Percentiles rank a stretch among this genome's conserved stretches.
Conservation (phyloP, 495 filamentous ascomycete species). For the Penicillium nucicola region DNA sequence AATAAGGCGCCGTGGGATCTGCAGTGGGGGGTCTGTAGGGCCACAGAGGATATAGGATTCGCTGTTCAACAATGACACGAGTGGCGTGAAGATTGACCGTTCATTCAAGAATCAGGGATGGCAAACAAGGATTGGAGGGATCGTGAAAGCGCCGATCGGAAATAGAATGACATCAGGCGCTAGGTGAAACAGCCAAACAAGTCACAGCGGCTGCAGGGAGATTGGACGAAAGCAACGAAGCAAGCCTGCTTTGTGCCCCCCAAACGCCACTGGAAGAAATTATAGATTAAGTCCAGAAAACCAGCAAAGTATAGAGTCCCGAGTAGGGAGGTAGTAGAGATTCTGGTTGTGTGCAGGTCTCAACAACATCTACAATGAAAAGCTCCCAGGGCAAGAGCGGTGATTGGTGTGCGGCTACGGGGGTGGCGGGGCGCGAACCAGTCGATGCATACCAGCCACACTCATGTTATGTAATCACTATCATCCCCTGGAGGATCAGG, state of each 20-base stretch:
- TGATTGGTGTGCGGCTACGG: neutral
- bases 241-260: neutral
- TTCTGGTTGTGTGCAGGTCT: too few relatives aligned
- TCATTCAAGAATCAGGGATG: constrained; percentile 10
- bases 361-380: neutral
- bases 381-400: constrained; percentile 3
- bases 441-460: neutral
- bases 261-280: neutral
- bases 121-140: constrained; percentile 21
- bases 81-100: constrained; percentile 20
- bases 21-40: constrained; percentile 8
- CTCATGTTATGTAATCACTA: neutral
- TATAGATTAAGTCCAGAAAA: too few relatives aligned
- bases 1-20: constrained; percentile 13
- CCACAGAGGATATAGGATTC: constrained; percentile 1
- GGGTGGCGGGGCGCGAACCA: neutral
- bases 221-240: constrained; percentile 4
- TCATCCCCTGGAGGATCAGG: too few relatives aligned
- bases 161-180: constrained; percentile 44
- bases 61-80: constrained; percentile 20
- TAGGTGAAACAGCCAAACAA: constrained; percentile 34
- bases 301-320: too few relatives aligned
- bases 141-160: constrained; percentile 25
- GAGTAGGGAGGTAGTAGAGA: too few relatives aligned
- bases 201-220: constrained; percentile 13